Conservation (phyloP, 2,329 filamentous ascomycete species). For the Sporothrix luriei region DNA sequence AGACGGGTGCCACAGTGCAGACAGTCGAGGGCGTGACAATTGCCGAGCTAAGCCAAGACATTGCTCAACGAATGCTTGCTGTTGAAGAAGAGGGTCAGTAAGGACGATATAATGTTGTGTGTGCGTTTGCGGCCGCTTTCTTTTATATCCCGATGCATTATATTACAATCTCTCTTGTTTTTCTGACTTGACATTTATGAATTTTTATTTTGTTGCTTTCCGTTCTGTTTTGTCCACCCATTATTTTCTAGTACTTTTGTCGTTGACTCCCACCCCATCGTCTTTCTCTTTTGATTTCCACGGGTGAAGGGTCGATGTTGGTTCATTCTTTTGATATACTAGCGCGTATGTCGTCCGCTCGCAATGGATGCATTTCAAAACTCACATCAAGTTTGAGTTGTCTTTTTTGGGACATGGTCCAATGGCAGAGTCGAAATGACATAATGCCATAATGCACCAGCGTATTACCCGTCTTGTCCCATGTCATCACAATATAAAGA, state of each 20-base stretch:
- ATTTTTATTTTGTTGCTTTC: not conserved
- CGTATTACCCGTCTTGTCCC: conserved; percentile 2
- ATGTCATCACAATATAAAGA: conserved; percentile 8
- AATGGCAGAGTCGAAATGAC: not conserved
- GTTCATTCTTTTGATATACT: no score
- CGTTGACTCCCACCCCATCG: no score
- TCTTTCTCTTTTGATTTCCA: no score
- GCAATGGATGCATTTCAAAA: no score
- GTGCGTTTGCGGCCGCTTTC: no score
- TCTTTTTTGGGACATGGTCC: not conserved
- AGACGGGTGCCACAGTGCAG: conserved; percentile 36
- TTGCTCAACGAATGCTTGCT: conserved; percentile 27
- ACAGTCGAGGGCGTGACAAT: conserved; percentile 36
- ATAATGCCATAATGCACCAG: conserved; percentile 5
- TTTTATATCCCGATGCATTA: no score
- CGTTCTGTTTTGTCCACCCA: not conserved
- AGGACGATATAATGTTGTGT: not conserved
- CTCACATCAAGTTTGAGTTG: no score
- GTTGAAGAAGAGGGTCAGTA: not conserved
- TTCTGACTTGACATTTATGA: not conserved
- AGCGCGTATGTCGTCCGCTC: no score
- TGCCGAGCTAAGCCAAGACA: conserved; percentile 30
- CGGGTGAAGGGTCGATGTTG: no score
- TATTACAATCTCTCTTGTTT: not conserved
- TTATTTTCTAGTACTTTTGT: not conserved